A percentile compares a stretch with the other conserved stretches of the same genome.
phyloP scores from a whole-genome alignment of 208 protist species.

The Trypanosoma boissoni region DNA sequence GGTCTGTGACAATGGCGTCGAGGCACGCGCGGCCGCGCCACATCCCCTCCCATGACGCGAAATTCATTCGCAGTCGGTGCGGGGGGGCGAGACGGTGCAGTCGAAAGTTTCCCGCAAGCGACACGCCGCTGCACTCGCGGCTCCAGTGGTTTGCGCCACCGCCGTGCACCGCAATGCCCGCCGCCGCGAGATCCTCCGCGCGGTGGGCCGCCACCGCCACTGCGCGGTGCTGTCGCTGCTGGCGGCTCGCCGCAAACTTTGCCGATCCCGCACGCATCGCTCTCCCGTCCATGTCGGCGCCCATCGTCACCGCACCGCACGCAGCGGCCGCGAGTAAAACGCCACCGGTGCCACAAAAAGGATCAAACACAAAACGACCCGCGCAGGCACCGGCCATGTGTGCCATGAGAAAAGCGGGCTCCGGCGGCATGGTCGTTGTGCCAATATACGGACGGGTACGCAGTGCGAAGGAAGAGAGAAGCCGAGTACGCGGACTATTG shows the following conservation, averaged over 20 bases:
- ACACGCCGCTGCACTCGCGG: slow-evolving; percentile 42
- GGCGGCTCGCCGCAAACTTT: slow-evolving; percentile 47
- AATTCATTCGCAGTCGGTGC: slow-evolving; percentile 83
- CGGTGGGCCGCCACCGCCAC: slow-evolving; percentile 44
- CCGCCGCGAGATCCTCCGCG: slow-evolving; percentile 19
- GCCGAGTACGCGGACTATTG: slow-evolving; percentile 19
- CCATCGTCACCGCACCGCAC: slow-evolving; percentile 85
- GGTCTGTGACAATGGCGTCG: slow-evolving; percentile 93
- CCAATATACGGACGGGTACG: slow-evolving; percentile 91
- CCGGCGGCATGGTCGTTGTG: slow-evolving; percentile 95
- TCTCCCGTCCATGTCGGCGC: slow-evolving; percentile 87
- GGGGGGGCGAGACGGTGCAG: slow-evolving; percentile 69
- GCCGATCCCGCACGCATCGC: slow-evolving; percentile 71
- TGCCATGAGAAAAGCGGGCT: slow-evolving; percentile 90
- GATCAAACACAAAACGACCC: slow-evolving; percentile 82
- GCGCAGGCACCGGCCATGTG: slow-evolving; percentile 76
- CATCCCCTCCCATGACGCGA: slow-evolving; percentile 49
- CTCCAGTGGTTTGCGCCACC: too few relatives aligned
- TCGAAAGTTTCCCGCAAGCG: slow-evolving; percentile 87
- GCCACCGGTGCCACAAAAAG: slow-evolving; percentile 93
- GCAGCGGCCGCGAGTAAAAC: slow-evolving; percentile 83
- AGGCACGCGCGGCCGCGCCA: slow-evolving; percentile 60
- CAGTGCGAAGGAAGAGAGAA: slow-evolving; percentile 80
- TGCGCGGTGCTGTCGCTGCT: slow-evolving; percentile 66
- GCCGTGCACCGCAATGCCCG: slow-evolving; percentile 33